A percentile compares a stretch with the other conserved stretches of the same genome.
Evolutionary conservation across 2,329 filamentous ascomycete species (phyloP).

Genomic region (Periconia sp.): DNA sequence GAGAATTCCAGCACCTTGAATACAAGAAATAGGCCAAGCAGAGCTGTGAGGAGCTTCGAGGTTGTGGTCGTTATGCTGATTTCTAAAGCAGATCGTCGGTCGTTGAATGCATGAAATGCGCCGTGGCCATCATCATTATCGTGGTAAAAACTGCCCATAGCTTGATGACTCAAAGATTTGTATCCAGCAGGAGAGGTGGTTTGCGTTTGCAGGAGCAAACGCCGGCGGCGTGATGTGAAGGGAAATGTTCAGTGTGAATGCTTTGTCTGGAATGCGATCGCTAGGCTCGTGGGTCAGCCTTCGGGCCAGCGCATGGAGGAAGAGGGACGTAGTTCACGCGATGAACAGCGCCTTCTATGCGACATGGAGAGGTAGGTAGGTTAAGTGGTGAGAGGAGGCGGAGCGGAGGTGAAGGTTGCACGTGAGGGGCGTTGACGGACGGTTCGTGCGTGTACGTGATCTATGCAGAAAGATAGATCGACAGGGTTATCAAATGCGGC

Average conservation of each 20-base stretch:
- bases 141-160: conserved; percentile 4
- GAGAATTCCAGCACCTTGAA: conserved; percentile 29
- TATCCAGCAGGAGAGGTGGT: neutral
- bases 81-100: conserved; percentile 7
- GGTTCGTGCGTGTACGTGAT: conserved; percentile 13
- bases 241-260: neutral
- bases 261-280: neutral
- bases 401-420: conserved; percentile 12
- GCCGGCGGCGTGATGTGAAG: neutral
- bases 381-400: conserved; percentile 8
- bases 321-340: conserved; percentile 31
- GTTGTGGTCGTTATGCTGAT: conserved; percentile 11
- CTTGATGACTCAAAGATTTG: neutral
- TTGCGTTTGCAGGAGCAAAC: neutral
- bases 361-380: conserved; percentile 35
- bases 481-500: neutral
- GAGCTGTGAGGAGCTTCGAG: conserved; percentile 19
- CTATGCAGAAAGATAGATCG: neutral
- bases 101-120: conserved; percentile 10
- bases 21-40: conserved; percentile 30
- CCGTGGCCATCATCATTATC: neutral
- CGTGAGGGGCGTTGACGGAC: conserved; percentile 3
- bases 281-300: conserved; percentile 23
- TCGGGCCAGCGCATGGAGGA: conserved; percentile 36
- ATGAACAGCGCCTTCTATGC: conserved; percentile 26